Evolutionary conservation across 2,329 filamentous ascomycete species (phyloP), one percentile per base, ranked within the genome.

Genomic region (Clarireedia monteithiana): DNA sequence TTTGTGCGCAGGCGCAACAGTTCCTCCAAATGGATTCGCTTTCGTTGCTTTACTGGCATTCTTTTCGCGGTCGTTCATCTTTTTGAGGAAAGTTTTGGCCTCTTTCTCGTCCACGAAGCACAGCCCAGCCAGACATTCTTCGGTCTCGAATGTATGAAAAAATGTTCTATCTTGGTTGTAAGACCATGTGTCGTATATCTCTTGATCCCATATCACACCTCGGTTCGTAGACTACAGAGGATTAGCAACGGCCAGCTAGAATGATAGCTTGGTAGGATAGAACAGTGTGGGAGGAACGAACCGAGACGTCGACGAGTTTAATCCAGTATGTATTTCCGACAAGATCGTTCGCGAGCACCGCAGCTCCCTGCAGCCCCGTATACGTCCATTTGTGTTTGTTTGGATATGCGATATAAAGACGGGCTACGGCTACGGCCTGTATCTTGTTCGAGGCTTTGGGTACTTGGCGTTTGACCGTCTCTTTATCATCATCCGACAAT

Each of bases 151-250:
- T 5, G 89, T 91, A 73, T 97, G 91, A 74, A 99, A 99, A 74
- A 96, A 99, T 58, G 89, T 92, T 59, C 94, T 86, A 71, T 99
- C 94, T 69, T 96, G 92, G 73, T 96, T 96, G 77, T 97, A 99
- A 61, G 80, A 78, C 79, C 95, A 97, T 50, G 84, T 85, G 65
- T 99, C 92, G 74, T 95, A 99, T 66, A 99, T 90, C 73, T 99
- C 94, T 74, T 97, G 92, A 68, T 96, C 91, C 90, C 90, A 96
- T 67, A 96, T 86, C 50, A 96, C 91, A 57, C 92, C 91, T 69
- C 87, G 83, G 68, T 84, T 85, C 50, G 86, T 77, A 56, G 89
- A 80, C 86, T 92, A 68, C 47, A 36, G 15, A 49, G 48, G 50
- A 52, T 66, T 60, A 66, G 63, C 53, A 34, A 34, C 4, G 30